Evolutionary conservation across 1,139 yeast species (phyloP), one percentile per base, ranked within the genome.

Genomic region (Suhomyces bolitotheri): DNA sequence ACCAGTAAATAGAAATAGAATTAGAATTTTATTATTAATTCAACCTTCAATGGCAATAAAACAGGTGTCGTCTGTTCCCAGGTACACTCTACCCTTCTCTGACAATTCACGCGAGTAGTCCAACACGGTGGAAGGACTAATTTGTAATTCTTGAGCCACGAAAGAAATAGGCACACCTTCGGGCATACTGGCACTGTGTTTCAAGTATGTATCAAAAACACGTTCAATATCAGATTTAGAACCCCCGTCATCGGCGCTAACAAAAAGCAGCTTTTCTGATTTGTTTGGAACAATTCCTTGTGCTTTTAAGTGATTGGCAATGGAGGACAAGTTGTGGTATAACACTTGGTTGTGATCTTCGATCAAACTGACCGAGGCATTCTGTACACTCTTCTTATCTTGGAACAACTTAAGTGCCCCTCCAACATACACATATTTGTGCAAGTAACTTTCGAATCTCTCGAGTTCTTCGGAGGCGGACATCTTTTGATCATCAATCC

Each of bases 311-410:
- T 82, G 90, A 37, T 75, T 71, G 41, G 76, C 70, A 33, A 86
- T 77, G 5, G 92, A 92, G 44, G 80, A 78, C 38, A 90, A 64
- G 49, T 80, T 78, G 57, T 90, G 96, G 50, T 86, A 82, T 22
- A 84, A 56, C 14, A 89, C 79, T 52, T 84, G 85, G 56, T 88
- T 87, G 55, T 76, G 82, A 53, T 86, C 90, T 7, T 68, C 70
- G 10, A 89, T 65, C 34, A 72, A 75, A 22, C 73, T 72, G 34
- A 88, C 73, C 4, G 76, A 72, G 9, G 85, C 78, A 40, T 81
- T 78, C 50, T 80, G 88, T 25, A 88, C 64, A 40, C 73, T 76
- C 43, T 81, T 79, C 55, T 77, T 81, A 33, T 78, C 82, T 46
- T 78, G 74, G 57, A 85, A 86, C 35, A 79, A 80, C 52, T 82